A percentile compares a stretch with the other conserved stretches of the same genome.
Conservation (phyloP, 2,329 filamentous ascomycete genomes). For the Blumeriella jaapii region DNA sequence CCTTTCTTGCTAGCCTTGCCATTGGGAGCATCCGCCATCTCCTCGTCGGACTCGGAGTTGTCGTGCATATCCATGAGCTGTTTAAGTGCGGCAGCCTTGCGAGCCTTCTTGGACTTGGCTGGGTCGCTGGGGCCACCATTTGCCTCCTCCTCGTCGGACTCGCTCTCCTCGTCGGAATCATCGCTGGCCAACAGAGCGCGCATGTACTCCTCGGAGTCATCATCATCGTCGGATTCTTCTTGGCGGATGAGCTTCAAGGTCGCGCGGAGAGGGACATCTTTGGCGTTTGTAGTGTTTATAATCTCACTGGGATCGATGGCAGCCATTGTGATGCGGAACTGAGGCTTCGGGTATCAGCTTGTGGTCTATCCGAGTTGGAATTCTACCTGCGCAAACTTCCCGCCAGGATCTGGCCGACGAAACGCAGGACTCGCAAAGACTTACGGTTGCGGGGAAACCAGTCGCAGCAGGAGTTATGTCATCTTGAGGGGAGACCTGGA, state of each 20-base stretch:
- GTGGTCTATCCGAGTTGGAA: neutral
- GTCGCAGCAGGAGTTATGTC: constrained; percentile 68
- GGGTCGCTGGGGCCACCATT: constrained; percentile 91
- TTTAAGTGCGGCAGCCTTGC: constrained; percentile 64
- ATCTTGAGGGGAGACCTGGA: constrained; percentile 79
- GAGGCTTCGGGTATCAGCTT: constrained; percentile 13
- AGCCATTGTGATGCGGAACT: constrained; percentile 99
- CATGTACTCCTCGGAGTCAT: constrained; percentile 57
- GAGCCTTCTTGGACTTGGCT: constrained; percentile 77
- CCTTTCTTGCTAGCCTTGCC: constrained; percentile 56
- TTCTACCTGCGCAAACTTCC: neutral
- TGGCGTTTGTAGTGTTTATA: constrained; percentile 51
- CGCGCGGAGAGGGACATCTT: constrained; percentile 59
- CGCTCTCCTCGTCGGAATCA: constrained; percentile 50
- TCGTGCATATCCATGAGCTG: constrained; percentile 62
- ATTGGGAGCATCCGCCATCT: constrained; percentile 60
- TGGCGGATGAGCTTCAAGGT: constrained; percentile 86
- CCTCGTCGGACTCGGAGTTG: constrained; percentile 50
- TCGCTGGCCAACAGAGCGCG: constrained; percentile 39
- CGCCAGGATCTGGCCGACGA: neutral
- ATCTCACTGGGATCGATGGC: constrained; percentile 83
- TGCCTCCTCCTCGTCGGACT: constrained; percentile 45
- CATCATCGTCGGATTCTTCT: constrained; percentile 49
- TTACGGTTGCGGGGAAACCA: constrained; percentile 74
- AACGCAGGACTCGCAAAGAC: constrained; percentile 28